phyloP scores from a whole-genome alignment of 441 rosid species.

The Arabidopsis hybrid region DNA sequence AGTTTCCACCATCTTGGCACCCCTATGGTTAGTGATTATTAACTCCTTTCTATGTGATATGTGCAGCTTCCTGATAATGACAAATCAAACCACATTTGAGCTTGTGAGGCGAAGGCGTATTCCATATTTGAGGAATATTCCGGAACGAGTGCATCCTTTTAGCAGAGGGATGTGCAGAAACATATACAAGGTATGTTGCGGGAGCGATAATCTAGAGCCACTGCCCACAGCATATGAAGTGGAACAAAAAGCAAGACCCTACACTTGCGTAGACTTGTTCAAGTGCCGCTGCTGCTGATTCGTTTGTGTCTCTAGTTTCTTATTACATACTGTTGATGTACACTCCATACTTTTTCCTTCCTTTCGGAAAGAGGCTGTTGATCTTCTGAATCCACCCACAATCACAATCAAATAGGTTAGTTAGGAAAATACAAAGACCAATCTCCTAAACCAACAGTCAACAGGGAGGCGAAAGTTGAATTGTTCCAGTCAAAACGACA shows the following conservation, averaged over 20 bases:
- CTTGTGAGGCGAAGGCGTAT: background rate
- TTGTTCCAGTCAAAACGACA: background rate
- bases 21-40: too few species aligned
- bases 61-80: background rate
- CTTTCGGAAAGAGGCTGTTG: too few species aligned
- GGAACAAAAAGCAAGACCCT: background rate
- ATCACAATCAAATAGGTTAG: background rate
- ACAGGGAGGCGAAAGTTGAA: too few species aligned
- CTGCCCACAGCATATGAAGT: background rate
- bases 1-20: too few species aligned
- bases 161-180: background rate
- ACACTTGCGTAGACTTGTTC: background rate
- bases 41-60: too few species aligned
- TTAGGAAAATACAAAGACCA: background rate
- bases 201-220: background rate
- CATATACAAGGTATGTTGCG: background rate
- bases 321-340: background rate
- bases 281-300: conserved; percentile 2
- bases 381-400: too few species aligned
- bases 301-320: background rate
- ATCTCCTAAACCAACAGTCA: background rate
- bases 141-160: background rate
- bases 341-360: background rate
- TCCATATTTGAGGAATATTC: background rate
- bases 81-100: background rate